A percentile compares a stretch with the other conserved stretches of the same genome.
These are phyloP conservation scores for Cercis canadensis DNA, from an alignment of 306 rosid genomes.

Conservation along the genomic window DNA sequence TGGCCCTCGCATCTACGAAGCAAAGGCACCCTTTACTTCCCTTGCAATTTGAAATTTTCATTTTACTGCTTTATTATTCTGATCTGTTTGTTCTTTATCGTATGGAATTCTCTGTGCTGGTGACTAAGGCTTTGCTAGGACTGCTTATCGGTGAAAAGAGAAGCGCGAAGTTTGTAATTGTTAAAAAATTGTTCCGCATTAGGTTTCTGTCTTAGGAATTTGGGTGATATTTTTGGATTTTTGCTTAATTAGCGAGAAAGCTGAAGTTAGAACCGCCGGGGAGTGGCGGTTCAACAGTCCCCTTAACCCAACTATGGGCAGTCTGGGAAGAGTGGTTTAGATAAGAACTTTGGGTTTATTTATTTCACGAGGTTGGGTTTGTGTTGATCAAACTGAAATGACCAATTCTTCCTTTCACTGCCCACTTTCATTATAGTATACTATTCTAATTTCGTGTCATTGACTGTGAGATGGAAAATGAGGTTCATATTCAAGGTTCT, in stretches of 20 bases:
- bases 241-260: constrained; percentile 7
- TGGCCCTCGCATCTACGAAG: constrained; percentile 85
- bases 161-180: not conserved
- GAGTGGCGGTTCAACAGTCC: not conserved
- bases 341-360: not conserved
- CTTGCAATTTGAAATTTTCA: not conserved
- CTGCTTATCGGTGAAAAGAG: not conserved
- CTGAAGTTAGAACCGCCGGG: not conserved
- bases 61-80: constrained; percentile 15
- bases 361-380: not conserved
- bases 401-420: not conserved
- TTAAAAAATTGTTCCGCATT: not conserved
- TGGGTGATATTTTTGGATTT: not conserved
- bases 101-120: constrained; percentile 2
- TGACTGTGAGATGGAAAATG: not conserved
- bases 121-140: not conserved
- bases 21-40: constrained; percentile 50
- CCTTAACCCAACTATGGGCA: not conserved
- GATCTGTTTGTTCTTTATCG: constrained; percentile 5
- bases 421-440: too few species aligned
- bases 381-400: not conserved
- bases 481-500: not conserved
- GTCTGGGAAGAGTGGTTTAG: not conserved
- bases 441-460: not conserved
- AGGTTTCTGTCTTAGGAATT: constrained; percentile 27